Percentiles rank a stretch among this genome's conserved stretches.
Conservation (phyloP, 1,284 basidiomycete genomes). For the Athelia psychrophila region DNA sequence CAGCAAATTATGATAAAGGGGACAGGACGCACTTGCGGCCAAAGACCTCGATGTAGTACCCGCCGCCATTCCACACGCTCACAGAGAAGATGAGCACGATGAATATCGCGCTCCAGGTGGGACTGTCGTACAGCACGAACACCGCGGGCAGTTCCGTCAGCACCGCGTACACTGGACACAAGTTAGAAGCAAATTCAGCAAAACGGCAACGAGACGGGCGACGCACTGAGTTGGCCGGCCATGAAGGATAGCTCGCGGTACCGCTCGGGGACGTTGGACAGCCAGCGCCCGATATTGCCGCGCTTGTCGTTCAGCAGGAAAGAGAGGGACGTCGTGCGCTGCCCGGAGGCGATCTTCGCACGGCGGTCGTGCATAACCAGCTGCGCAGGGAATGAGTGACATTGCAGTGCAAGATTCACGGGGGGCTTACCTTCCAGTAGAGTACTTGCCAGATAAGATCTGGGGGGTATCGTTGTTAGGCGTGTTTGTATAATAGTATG, state of each 20-base stretch:
- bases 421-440: slow-evolving; percentile 82
- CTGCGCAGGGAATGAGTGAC: slow-evolving; percentile 28
- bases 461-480: slow-evolving; percentile 27
- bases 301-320: slow-evolving; percentile 85
- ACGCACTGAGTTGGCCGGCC: slow-evolving; percentile 78
- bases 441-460: slow-evolving; percentile 86
- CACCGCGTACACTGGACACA: slow-evolving; percentile 70
- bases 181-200: background rate
- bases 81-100: slow-evolving; percentile 78
- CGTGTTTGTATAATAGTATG: slow-evolving; percentile 1
- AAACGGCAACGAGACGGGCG: background rate
- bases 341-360: slow-evolving; percentile 83
- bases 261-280: slow-evolving; percentile 57
- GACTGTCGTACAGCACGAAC: slow-evolving; percentile 76
- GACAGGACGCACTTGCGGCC: slow-evolving; percentile 74
- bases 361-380: slow-evolving; percentile 84
- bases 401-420: slow-evolving; percentile 2
- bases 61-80: slow-evolving; percentile 83
- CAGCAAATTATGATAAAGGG: slow-evolving; percentile 5
- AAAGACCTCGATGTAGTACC: slow-evolving; percentile 93
- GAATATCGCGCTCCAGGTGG: slow-evolving; percentile 74
- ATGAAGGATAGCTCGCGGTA: slow-evolving; percentile 80
- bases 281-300: slow-evolving; percentile 70
- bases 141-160: slow-evolving; percentile 86
- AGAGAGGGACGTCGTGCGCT: slow-evolving; percentile 83